Conservation (phyloP, 225 moss, liverwort and hornwort genomes). For the Bryoerythrophyllum caledonicum region DNA sequence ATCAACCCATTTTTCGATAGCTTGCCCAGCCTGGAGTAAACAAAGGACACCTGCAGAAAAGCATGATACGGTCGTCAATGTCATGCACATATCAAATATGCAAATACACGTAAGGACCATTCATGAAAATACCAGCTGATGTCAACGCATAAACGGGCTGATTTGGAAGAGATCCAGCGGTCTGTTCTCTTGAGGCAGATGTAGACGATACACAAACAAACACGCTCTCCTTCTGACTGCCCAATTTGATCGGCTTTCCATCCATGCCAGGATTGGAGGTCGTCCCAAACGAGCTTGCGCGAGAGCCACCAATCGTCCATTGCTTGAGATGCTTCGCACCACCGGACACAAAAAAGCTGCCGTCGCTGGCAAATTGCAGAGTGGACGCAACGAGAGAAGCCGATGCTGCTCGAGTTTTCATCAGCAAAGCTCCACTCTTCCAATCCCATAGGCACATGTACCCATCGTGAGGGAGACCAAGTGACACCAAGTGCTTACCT, state of each 20-base stretch:
- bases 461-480: constrained; percentile 60
- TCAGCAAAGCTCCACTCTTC: constrained; percentile 51
- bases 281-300: constrained; percentile 52
- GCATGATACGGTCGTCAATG: neutral
- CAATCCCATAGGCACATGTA: constrained; percentile 66
- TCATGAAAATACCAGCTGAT: constrained; percentile 36
- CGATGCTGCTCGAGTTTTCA: constrained; percentile 56
- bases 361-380: constrained; percentile 57
- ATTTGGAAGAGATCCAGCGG: constrained; percentile 31
- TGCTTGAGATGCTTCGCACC: constrained; percentile 64
- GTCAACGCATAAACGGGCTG: constrained; percentile 61
- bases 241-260: constrained; percentile 52
- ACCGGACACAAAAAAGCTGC: constrained; percentile 58
- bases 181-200: constrained; percentile 37
- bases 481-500: constrained; percentile 59
- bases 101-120: constrained; percentile 9
- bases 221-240: constrained; percentile 55
- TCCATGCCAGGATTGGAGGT: constrained; percentile 46
- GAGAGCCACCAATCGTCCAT: constrained; percentile 55
- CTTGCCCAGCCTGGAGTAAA: constrained; percentile 52
- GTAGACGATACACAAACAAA: constrained; percentile 49
- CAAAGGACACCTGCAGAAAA: constrained; percentile 54
- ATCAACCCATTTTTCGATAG: constrained; percentile 72
- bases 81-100: neutral
- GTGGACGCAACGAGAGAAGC: constrained; percentile 42